Evolutionary conservation across 164 flowering plant species (phyloP).

Genomic region (Magnolia kwangsiensis): DNA sequence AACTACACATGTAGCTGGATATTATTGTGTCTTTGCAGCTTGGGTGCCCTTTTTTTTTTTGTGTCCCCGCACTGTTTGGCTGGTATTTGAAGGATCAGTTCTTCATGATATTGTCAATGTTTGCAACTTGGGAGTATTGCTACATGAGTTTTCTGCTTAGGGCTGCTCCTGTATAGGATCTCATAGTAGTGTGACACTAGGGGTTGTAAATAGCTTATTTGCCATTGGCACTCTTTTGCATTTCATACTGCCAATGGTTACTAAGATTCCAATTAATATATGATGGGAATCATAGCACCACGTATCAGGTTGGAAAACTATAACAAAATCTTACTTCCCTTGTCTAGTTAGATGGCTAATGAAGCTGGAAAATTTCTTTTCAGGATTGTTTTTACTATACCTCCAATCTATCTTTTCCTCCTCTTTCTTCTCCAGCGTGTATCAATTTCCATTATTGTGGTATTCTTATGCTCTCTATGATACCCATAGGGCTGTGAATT

Average conservation of each 20-base stretch:
- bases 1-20: too few species aligned
- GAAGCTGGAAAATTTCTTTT: background rate
- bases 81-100: background rate
- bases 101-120: background rate
- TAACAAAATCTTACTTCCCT: background rate
- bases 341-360: background rate
- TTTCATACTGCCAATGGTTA: background rate
- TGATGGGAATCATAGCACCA: background rate
- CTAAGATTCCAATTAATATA: background rate
- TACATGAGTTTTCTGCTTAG: background rate
- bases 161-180: too few species aligned
- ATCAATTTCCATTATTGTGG: background rate
- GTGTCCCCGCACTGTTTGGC: background rate
- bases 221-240: too few species aligned
- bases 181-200: too few species aligned
- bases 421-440: background rate
- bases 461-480: background rate
- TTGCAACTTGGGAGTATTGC: too few species aligned
- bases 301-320: background rate
- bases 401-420: background rate
- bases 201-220: too few species aligned
- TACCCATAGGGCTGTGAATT: background rate
- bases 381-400: background rate
- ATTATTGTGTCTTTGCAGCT: background rate
- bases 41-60: too few species aligned